phyloP scores from a whole-genome alignment of 2,329 filamentous ascomycete species.

The Pseudonectria foliicola region DNA sequence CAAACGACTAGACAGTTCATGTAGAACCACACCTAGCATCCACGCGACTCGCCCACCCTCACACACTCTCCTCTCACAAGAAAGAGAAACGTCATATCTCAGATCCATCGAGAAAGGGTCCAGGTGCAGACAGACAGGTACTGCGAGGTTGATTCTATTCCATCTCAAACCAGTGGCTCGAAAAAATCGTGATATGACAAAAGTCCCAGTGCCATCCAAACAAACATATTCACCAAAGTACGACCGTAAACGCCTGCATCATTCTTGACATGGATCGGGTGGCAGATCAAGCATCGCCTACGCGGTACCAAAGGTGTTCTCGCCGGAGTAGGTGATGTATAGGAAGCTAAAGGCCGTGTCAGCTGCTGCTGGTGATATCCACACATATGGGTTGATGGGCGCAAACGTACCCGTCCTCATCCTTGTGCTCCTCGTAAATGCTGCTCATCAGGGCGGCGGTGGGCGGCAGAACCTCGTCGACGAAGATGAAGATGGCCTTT shows the following conservation, averaged over 20 bases:
- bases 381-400: background rate
- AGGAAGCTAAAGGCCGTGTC: constrained; percentile 61
- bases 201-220: constrained; percentile 20
- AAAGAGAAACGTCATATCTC: background rate
- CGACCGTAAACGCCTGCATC: constrained; percentile 31
- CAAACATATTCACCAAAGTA: constrained; percentile 20
- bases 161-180: constrained; percentile 10
- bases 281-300: constrained; percentile 16
- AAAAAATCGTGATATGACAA: constrained; percentile 18
- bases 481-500: constrained; percentile 99
- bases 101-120: background rate
- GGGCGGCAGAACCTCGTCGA: constrained; percentile 93
- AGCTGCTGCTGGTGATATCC: constrained; percentile 9
- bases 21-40: background rate
- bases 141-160: constrained; percentile 12
- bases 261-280: constrained; percentile 18
- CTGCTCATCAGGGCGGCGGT: constrained; percentile 98
- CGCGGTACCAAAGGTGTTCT: constrained; percentile 84
- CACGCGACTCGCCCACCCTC: background rate
- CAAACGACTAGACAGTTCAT: background rate
- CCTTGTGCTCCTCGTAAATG: constrained; percentile 99
- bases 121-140: background rate
- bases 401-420: constrained; percentile 56
- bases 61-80: background rate
- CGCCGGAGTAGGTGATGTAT: constrained; percentile 98